These are phyloP conservation scores for Metschnikowia noctiluminum DNA, from an alignment of 805 yeast species.

Conservation along the genomic window DNA sequence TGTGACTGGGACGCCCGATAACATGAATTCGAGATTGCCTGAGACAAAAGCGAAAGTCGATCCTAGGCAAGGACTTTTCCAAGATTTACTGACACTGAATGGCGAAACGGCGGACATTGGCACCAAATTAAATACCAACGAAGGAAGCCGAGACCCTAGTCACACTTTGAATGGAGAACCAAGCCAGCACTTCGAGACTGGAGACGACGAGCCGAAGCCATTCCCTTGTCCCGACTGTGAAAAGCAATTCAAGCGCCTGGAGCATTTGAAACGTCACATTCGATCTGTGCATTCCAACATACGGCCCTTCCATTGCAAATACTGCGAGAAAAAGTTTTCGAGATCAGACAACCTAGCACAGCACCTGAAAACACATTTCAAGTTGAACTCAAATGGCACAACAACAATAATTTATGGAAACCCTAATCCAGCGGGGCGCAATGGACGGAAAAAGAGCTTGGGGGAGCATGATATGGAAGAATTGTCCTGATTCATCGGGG, in stretches of 20 bases:
- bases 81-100: not conserved
- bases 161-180: not conserved
- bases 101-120: not conserved
- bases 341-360: constrained; percentile 44
- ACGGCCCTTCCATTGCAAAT: constrained; percentile 43
- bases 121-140: not conserved
- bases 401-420: constrained; percentile 18
- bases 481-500: not conserved
- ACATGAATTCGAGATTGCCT: not conserved
- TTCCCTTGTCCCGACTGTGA: constrained; percentile 43
- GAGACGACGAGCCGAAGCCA: constrained; percentile 18
- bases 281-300: constrained; percentile 44
- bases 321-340: constrained; percentile 42
- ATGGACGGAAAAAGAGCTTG: constrained; percentile 16
- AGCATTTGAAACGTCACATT: constrained; percentile 42
- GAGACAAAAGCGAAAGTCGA: not conserved
- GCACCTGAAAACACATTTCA: constrained; percentile 42
- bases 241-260: constrained; percentile 42
- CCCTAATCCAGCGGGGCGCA: constrained; percentile 16
- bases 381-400: constrained; percentile 28
- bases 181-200: not conserved
- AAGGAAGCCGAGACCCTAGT: not conserved
- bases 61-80: not conserved
- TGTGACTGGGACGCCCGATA: not conserved
- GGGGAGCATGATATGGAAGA: constrained; percentile 8